Base-by-base conservation (phyloP, 2,329 filamentous ascomycete species). In the Penicillium sp. region DNA sequence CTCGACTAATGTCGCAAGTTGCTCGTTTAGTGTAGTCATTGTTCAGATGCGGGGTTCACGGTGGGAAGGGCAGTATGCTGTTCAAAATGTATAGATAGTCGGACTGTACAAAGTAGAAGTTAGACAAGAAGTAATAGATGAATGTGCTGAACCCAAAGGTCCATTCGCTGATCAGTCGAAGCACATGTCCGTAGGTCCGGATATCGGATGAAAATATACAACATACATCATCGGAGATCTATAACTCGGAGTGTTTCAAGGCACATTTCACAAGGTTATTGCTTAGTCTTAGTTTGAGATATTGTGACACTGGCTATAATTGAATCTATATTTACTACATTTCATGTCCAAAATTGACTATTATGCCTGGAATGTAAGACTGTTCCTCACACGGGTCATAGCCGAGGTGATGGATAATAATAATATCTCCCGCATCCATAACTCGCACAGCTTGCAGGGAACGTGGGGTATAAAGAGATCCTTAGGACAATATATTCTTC, bases 1-100 rank as follows among this genome's bases (percentile, higher is more conserved):
- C 34, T 57, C 56, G 8, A 51, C 38, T 24, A 70, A 53, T 10
- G 49, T 56, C 19, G 59, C 52, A 19, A 73, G 56, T 52, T 69
- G 60, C 34, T 70, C 59, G 24, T 69, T 59, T 13, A 63, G 56
- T 21, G 57, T 57, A 8, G 63, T 51, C 66, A 66, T 67, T 55
- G 49, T 28, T 33, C 19, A 47, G 51, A 53, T 61, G 57, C 54
- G 59, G 44, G 52, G 32, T 41, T 19, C 13, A 28, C 29, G 22
- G 15, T 5, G 22, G 29, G 29, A 12, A 26, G 31, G 15, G 41
- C 41, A 8, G 37, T 37, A 9, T 42, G 28, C 19, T 34, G 8
- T 21, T 26, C 7, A 24, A 35, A 3, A 41, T 38, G 13, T 21
- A 32, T 41, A 9, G 19, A 22, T 15, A 28, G 33, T 3, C 10